These are phyloP conservation scores for Chrysosporium queenslandicum DNA, from an alignment of 2,329 filamentous ascomycete species.

Conservation along the genomic window DNA sequence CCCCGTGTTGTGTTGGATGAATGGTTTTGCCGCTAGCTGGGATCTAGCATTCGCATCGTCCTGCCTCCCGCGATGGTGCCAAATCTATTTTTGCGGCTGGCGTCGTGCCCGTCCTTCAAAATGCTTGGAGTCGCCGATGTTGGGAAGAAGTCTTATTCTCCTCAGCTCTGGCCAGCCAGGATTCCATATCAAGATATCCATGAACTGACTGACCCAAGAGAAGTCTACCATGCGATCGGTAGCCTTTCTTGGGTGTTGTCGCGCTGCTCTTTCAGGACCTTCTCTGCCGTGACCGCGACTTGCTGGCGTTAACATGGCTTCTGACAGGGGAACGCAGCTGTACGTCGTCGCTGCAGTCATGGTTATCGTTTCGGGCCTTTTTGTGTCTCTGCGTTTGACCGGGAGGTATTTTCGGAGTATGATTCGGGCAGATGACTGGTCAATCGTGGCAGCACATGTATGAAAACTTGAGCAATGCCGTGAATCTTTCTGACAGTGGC, in stretches of 20 bases:
- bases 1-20: no score
- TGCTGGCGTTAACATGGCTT: neutral
- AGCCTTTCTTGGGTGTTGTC: neutral
- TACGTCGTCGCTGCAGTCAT: slow-evolving; percentile 4
- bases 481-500: neutral
- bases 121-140: neutral
- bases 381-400: slow-evolving; percentile 9
- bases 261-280: neutral
- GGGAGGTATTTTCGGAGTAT: slow-evolving; percentile 12
- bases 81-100: neutral
- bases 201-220: neutral
- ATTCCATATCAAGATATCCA: neutral
- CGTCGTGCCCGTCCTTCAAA: neutral
- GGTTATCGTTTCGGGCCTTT: slow-evolving; percentile 9
- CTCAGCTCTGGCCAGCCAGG: neutral
- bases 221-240: neutral
- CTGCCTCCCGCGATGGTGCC: neutral
- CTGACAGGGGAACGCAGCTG: neutral
- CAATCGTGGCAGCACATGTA: slow-evolving; percentile 10
- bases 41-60: no score
- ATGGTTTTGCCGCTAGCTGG: no score
- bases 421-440: slow-evolving; percentile 12
- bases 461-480: neutral
- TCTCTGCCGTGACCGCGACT: neutral
- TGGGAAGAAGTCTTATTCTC: neutral